Conservation (phyloP, 441 rosid species). For the Hypseocharis bilobata region DNA sequence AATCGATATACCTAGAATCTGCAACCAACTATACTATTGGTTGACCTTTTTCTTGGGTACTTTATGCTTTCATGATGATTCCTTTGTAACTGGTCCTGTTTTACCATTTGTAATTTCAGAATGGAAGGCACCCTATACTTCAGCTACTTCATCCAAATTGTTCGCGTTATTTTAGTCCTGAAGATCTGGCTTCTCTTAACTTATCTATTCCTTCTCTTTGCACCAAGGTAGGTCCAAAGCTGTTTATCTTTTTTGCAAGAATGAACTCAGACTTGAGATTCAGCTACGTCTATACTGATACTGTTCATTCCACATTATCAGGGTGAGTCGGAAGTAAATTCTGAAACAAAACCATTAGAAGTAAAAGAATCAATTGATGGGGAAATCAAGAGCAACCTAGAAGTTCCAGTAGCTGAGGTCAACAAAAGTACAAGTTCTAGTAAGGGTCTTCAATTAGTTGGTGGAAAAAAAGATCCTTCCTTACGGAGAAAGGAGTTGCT, state of each 20-base stretch:
- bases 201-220: slow-evolving; percentile 53
- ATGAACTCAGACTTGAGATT: not conserved
- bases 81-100: slow-evolving; percentile 16
- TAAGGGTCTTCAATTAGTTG: slow-evolving; percentile 30
- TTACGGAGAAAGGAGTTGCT: slow-evolving; percentile 74
- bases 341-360: slow-evolving; percentile 29
- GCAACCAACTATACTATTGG: not conserved
- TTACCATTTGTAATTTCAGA: slow-evolving; percentile 35
- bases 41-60: not conserved
- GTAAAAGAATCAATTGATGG: slow-evolving; percentile 33
- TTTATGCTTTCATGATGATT: not conserved
- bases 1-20: too few species aligned
- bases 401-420: slow-evolving; percentile 23
- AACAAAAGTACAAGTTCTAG: slow-evolving; percentile 24
- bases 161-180: slow-evolving; percentile 65
- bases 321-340: slow-evolving; percentile 38
- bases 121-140: slow-evolving; percentile 60
- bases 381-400: slow-evolving; percentile 25
- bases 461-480: slow-evolving; percentile 70
- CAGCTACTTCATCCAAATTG: slow-evolving; percentile 82
- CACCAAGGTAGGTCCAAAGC: slow-evolving; percentile 41
- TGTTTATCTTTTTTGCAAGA: slow-evolving; percentile 3
- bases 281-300: not conserved
- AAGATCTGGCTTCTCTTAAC: slow-evolving; percentile 57
- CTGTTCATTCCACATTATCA: slow-evolving; percentile 23